phyloP scores from a whole-genome alignment of 306 rosid species.

The apple (Malus domestica) region ASM211411v1 NC_041803.1:52796001-52796500 shows the following conservation, averaged over 20 bases:
- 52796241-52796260: too few relatives aligned
- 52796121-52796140: background rate
- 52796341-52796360: slow-evolving; percentile 79
- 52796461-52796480: slow-evolving; percentile 89
- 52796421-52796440: slow-evolving; percentile 89
- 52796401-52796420: slow-evolving; percentile 86
- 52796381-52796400: slow-evolving; percentile 72
- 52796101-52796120: background rate
- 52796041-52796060: background rate
- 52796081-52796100: background rate
- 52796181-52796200: background rate
- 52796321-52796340: slow-evolving; percentile 40
- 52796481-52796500: slow-evolving; percentile 47
- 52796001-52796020: background rate
- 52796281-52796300: slow-evolving; percentile 13
- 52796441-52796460: slow-evolving; percentile 89
- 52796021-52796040: background rate
- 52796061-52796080: background rate
- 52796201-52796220: background rate
- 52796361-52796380: slow-evolving; percentile 83
- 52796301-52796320: background rate
- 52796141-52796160: background rate
- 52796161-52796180: background rate
- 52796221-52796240: too few relatives aligned
- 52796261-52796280: slow-evolving; percentile 17